Evolutionary conservation across 192 early-diverging fungal genomes (phyloP).

Genomic region (Gamsiella multidivaricata): DNA sequence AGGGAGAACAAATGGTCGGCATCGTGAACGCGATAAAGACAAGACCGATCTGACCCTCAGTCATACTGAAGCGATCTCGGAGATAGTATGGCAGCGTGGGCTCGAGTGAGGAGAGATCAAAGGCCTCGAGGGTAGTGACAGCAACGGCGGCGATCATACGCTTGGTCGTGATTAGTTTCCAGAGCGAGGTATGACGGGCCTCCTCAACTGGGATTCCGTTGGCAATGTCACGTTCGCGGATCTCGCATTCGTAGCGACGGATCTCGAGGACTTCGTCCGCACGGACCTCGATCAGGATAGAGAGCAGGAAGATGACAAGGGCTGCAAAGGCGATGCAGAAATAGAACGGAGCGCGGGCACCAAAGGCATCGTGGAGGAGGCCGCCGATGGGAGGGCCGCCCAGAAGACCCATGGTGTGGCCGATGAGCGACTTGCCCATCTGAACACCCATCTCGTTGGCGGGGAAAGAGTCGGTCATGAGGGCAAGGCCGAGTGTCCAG

Average conservation of each 20-base stretch:
- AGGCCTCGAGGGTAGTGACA: slow-evolving; percentile 34
- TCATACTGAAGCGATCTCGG: slow-evolving; percentile 52
- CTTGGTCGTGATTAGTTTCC: slow-evolving; percentile 55
- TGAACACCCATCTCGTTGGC: slow-evolving; percentile 68
- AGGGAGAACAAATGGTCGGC: slow-evolving; percentile 71
- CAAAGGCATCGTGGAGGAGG: slow-evolving; percentile 70
- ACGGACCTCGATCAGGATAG: slow-evolving; percentile 68
- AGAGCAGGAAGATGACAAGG: slow-evolving; percentile 65
- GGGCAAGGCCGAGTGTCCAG: slow-evolving; percentile 76
- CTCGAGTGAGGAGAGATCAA: slow-evolving; percentile 55
- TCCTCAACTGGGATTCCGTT: slow-evolving; percentile 9
- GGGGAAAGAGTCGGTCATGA: slow-evolving; percentile 76
- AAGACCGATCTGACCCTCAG: slow-evolving; percentile 62
- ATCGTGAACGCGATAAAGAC: slow-evolving; percentile 80
- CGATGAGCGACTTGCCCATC: slow-evolving; percentile 77
- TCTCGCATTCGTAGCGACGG: slow-evolving; percentile 24
- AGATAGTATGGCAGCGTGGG: slow-evolving; percentile 68
- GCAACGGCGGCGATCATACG: slow-evolving; percentile 50
- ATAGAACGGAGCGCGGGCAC: slow-evolving; percentile 74
- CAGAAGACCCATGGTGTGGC: slow-evolving; percentile 74
- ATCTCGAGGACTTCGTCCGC: slow-evolving; percentile 33
- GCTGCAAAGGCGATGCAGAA: slow-evolving; percentile 69
- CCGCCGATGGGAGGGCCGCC: slow-evolving; percentile 79
- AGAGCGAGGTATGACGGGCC: slow-evolving; percentile 40
- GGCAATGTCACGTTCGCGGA: slow-evolving; percentile 25